These are phyloP conservation scores for Trametes maxima DNA, from an alignment of 768 basidiomycete genomes.

Conservation along the genomic window DNA sequence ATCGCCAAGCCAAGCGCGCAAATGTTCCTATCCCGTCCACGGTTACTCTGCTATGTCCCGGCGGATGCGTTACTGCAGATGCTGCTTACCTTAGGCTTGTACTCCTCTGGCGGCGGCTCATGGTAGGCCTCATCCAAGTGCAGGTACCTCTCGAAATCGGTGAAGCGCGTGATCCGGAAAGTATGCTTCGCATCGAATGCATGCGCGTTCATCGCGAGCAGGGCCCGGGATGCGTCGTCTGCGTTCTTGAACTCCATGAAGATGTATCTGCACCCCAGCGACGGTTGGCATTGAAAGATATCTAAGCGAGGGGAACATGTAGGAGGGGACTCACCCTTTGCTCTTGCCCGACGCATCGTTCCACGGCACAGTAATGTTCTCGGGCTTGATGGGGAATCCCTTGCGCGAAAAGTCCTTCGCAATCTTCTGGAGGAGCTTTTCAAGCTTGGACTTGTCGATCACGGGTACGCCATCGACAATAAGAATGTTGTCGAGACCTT, in stretches of 20 bases:
- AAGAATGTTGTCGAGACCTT: slow-evolving; percentile 87
- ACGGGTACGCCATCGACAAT: slow-evolving; percentile 92
- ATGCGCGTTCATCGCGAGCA: slow-evolving; percentile 69
- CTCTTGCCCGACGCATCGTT: slow-evolving; percentile 79
- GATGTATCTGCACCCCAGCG: slow-evolving; percentile 55
- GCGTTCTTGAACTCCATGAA: slow-evolving; percentile 78
- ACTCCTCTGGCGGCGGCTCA: slow-evolving; percentile 76
- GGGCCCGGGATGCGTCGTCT: slow-evolving; percentile 71
- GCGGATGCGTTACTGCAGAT: not conserved
- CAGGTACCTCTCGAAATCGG: slow-evolving; percentile 84
- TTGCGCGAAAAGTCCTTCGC: slow-evolving; percentile 83
- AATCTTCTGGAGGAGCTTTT: slow-evolving; percentile 79
- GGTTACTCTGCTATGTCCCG: not conserved
- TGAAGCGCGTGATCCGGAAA: slow-evolving; percentile 84
- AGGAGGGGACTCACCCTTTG: slow-evolving; percentile 71
- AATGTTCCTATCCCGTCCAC: slow-evolving; percentile 70
- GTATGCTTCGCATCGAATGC: slow-evolving; percentile 88
- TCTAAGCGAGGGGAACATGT: not conserved
- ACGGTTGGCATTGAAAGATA: not conserved
- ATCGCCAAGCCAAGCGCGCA: slow-evolving; percentile 94
- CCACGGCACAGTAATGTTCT: slow-evolving; percentile 88
- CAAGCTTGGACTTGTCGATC: slow-evolving; percentile 84
- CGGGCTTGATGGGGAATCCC: slow-evolving; percentile 73
- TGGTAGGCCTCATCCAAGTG: slow-evolving; percentile 76
- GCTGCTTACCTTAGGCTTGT: slow-evolving; percentile 63